phyloP scores from a whole-genome alignment of 2,329 filamentous ascomycete genomes.

The Didymella arachidicola region DNA sequence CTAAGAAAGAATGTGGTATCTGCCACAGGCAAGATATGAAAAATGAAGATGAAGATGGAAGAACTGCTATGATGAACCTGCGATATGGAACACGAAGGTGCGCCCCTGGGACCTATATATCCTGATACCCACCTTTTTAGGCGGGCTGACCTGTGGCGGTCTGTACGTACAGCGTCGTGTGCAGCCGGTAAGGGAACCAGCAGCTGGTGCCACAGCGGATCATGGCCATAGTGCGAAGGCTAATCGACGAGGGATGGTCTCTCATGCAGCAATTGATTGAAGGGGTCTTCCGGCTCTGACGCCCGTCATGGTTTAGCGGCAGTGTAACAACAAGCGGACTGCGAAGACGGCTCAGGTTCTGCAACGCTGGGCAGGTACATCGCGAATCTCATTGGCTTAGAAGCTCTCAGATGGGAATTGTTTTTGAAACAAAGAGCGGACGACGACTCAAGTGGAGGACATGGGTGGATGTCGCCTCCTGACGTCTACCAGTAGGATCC shows the following conservation, averaged over 20 bases:
- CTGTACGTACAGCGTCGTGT: conserved; percentile 27
- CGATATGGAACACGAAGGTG: conserved; percentile 29
- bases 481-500: conserved; percentile 25
- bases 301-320: conserved; percentile 38
- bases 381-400: conserved; percentile 32
- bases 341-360: conserved; percentile 18
- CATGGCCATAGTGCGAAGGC: conserved; percentile 33
- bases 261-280: conserved; percentile 35
- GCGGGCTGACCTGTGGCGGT: conserved; percentile 28
- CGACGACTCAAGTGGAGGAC: conserved; percentile 24
- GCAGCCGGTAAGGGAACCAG: conserved; percentile 25
- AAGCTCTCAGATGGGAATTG: conserved; percentile 30
- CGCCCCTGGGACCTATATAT: conserved; percentile 37
- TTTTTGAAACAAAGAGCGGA: conserved; percentile 44
- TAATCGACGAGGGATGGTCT: conserved; percentile 35
- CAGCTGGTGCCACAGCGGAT: conserved; percentile 39
- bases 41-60: conserved; percentile 33
- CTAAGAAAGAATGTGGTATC: conserved; percentile 44
- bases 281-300: conserved; percentile 30
- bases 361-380: conserved; percentile 40
- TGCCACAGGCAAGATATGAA: conserved; percentile 49
- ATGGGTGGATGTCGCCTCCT: conserved; percentile 30
- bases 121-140: conserved; percentile 24
- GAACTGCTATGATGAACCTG: conserved; percentile 36
- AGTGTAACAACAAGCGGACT: conserved; percentile 31